Base-by-base conservation (phyloP, 306 rosid species). In the Canavalia gladiata region DNA sequence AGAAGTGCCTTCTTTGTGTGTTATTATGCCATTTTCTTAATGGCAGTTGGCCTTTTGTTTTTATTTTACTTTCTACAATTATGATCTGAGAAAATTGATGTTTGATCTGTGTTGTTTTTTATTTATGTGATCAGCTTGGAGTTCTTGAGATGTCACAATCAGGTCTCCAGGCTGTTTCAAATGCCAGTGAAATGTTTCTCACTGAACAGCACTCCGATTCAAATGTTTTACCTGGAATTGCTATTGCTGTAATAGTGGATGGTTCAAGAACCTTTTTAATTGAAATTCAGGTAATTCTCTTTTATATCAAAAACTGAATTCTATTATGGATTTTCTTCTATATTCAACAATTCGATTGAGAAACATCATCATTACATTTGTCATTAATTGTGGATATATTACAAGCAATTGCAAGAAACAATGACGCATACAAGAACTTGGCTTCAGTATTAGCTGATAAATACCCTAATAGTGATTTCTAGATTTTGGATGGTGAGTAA, bases 171-270 rank as follows among this genome's bases (percentile, higher is more conserved):
- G 88, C 86, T 72, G 93, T 91, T 83, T 78, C 85, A 54, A 95
- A 93, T 87, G 91, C 98, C 25, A 88, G 92, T 73, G 92, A 82
- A 86, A 91, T 95, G 84, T 95, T 91, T 84, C 80, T 94, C 80
- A 89, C 94, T 54, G 92, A 93, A 65, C 94, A 93, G 73, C 58
- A 80, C 81, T 67, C 85, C 3, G 90, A 87, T 77, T 95, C 99
- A n/a, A 90, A 91, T 31, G 34, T 73, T 86, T 85, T 91, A 76
- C 92, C 97, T 31, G 99, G 99, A 31, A 68, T 87, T 64, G 98
- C 99, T 45, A 87, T 91, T 88, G 92, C 99, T 50, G 99, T 89
- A 41, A 75, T 90, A 72, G 91, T 95, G 96, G 99, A 95, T 88
- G 98, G 97, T 45, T 87, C 99, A 82, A 92, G 97, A 75, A 83